Conservation (phyloP, 345 rosid species). For the Hibiscus trionum region DNA sequence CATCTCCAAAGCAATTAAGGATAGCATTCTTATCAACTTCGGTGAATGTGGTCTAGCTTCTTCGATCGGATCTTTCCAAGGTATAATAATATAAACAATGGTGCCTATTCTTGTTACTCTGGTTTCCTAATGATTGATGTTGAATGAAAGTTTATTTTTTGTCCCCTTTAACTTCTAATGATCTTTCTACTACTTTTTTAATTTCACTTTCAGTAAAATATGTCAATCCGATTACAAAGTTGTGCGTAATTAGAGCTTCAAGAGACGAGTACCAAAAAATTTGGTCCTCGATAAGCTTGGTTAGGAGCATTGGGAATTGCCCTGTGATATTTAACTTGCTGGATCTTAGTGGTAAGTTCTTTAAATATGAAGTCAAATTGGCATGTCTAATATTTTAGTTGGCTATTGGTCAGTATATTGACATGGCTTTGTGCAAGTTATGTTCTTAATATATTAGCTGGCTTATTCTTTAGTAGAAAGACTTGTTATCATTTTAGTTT, state of each 20-base stretch:
- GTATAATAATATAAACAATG: background rate
- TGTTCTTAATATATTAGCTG: background rate
- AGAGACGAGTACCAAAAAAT: slow-evolving; percentile 65
- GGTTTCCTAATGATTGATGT: background rate
- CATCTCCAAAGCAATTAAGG: background rate
- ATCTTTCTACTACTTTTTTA: background rate
- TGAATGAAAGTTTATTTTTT: background rate
- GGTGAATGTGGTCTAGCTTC: slow-evolving; percentile 2
- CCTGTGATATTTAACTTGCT: slow-evolving; percentile 61
- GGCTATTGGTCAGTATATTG: background rate
- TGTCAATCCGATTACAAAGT: slow-evolving; percentile 66
- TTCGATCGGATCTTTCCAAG: background rate
- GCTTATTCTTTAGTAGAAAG: background rate
- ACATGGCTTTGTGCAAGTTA: background rate
- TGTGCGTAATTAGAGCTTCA: slow-evolving; percentile 58
- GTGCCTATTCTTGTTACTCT: background rate
- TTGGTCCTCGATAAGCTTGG: slow-evolving; percentile 72
- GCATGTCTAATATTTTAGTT: background rate
- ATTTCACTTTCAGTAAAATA: slow-evolving; percentile 35
- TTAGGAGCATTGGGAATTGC: slow-evolving; percentile 54
- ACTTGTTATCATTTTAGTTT: too few relatives aligned
- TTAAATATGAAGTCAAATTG: background rate
- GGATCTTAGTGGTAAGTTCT: slow-evolving; percentile 53
- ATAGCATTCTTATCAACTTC: background rate
- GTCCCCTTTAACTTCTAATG: background rate